Evolutionary conservation across 164 flowering plant genomes (phyloP).

Genomic region (Magnolia sinica): DNA sequence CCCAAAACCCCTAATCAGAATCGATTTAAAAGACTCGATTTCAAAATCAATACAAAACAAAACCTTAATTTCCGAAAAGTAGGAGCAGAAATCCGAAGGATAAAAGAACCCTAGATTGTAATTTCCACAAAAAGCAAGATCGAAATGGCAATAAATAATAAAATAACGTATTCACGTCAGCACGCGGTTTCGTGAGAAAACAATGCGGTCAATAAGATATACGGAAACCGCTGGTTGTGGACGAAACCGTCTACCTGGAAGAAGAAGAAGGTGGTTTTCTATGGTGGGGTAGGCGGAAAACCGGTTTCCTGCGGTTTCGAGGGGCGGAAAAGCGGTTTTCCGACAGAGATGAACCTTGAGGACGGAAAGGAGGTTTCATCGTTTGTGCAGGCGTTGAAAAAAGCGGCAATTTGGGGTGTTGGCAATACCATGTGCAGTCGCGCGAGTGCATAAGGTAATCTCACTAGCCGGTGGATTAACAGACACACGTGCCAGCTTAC

Average conservation of each 20-base stretch:
- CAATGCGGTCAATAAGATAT: background rate
- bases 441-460: background rate
- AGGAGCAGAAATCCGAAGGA: background rate
- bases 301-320: constrained; percentile 4
- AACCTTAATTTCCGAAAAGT: background rate
- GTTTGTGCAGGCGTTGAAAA: background rate
- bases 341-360: background rate
- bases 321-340: constrained; percentile 7
- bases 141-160: background rate
- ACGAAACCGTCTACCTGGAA: constrained; percentile 6
- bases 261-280: background rate
- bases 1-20: background rate
- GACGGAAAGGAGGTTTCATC: background rate
- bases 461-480: background rate
- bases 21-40: background rate
- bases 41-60: background rate
- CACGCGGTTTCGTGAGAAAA: background rate
- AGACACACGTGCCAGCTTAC: background rate
- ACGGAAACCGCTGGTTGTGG: background rate
- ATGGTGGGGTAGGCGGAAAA: background rate
- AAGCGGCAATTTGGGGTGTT: background rate
- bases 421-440: background rate
- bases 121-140: background rate
- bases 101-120: background rate
- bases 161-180: background rate